Base-by-base conservation (phyloP, 2,329 filamentous ascomycete species). In the Xylariaceae sp. region DNA sequence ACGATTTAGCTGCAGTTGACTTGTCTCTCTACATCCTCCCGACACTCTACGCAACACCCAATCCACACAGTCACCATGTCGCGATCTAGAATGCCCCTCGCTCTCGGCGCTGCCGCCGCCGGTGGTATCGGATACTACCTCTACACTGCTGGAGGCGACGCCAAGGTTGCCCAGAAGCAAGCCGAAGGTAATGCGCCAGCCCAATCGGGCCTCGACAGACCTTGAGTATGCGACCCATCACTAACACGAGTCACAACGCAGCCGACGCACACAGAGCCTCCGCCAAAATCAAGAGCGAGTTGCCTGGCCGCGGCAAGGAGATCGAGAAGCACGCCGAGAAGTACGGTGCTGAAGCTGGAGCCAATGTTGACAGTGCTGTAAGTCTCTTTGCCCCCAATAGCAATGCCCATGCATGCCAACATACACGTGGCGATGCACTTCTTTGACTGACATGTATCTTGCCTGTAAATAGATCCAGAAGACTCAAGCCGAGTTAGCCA, bases 111-210 rank as follows among this genome's bases (percentile, higher is more conserved):
- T 60, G 81, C 78, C 54, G 84, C 82, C 59, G 86, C 80, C 31
- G 83, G 82, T 63, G 87, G 84, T 59, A 75, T 85, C 53, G 90
- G 88, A 41, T 97, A 96, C 80, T 97, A 97, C 77, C 81, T 97
- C 57, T 99, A 96, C 79, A 79, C 75, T 47, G 88, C 92, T 14
- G 93, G 93, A 56, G 92, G 93, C 52, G 82, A 84, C 70, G 80
- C 90, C 47, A 89, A 88, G 72, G 84, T 81, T 45, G 93, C 92
- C n/a, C 84, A 91, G 80, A 89, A 93, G 78, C 79, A 94, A 71
- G 81, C 89, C 61, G 89, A 96, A 77, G 82, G 93, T 96, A 75
- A 41, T 43, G 13, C 34, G 34, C 34, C 34, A 3, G 50, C 47
- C 12, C 46, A 7, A 14, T 14, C 22, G 17, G 16, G 31, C 39